phyloP scores from a whole-genome alignment of 345 rosid species.

The Gossypioides kirkii region DNA sequence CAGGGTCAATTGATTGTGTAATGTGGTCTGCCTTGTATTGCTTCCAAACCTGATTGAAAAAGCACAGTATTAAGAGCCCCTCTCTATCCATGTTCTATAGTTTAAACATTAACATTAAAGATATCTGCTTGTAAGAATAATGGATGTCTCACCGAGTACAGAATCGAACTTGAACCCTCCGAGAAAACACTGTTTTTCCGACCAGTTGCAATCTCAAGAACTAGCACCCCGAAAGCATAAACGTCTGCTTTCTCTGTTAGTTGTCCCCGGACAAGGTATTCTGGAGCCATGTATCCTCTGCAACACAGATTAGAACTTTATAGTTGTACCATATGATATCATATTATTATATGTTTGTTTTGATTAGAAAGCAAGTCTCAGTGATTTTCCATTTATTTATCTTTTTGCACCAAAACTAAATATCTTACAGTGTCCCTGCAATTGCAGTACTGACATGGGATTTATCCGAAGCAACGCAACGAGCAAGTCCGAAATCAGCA shows the following conservation, averaged over 20 bases:
- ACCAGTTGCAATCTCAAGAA: conserved; percentile 41
- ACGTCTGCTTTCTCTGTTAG: conserved; percentile 54
- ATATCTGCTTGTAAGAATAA: background rate
- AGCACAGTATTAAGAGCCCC: too few relatives aligned
- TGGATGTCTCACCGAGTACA: conserved; percentile 1
- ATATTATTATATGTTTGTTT: too few relatives aligned
- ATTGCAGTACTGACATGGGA: conserved; percentile 47
- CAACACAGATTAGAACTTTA: background rate
- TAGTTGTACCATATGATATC: too few relatives aligned
- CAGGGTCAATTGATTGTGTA: conserved; percentile 30
- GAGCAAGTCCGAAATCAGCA: conserved; percentile 52
- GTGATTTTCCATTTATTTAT: too few relatives aligned
- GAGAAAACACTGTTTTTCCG: conserved; percentile 33
- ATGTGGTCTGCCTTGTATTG: conserved; percentile 32
- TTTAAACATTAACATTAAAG: too few relatives aligned
- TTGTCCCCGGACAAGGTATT: conserved; percentile 46
- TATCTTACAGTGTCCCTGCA: conserved; percentile 52
- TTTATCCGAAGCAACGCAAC: conserved; percentile 42
- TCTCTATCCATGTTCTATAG: too few relatives aligned
- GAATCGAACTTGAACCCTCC: conserved; percentile 11
- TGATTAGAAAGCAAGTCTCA: too few relatives aligned
- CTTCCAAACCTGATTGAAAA: conserved; percentile 37
- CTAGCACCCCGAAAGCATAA: conserved; percentile 44
- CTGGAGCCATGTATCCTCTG: conserved; percentile 65
- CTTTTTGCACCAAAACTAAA: background rate